These are phyloP conservation scores for Beta macrorhiza DNA, from an alignment of 179 eudicot species.

Conservation along the genomic window DNA sequence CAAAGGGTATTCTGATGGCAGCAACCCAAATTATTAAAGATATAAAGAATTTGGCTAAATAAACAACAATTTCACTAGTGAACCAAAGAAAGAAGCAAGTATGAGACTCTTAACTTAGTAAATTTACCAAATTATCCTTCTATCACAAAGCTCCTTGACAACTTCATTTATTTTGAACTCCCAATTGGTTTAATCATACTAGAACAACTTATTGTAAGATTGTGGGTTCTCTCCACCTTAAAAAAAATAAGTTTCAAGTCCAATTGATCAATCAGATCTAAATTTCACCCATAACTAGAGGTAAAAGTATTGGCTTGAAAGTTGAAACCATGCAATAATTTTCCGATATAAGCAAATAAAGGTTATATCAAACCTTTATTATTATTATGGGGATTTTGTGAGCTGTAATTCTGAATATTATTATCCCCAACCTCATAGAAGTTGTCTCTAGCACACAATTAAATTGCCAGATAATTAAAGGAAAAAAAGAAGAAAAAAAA, in stretches of 20 bases:
- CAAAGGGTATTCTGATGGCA: slow-evolving; percentile 14
- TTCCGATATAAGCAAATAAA: too few relatives aligned
- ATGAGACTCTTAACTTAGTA: too few relatives aligned
- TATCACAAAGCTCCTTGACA: not conserved
- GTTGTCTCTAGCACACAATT: not conserved
- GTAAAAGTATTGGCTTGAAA: too few relatives aligned
- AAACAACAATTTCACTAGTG: not conserved
- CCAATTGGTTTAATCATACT: not conserved
- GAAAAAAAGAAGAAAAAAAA: not conserved
- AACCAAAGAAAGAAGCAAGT: too few relatives aligned
- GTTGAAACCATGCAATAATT: too few relatives aligned
- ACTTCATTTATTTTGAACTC: not conserved
- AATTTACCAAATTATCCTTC: too few relatives aligned
- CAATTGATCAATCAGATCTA: too few relatives aligned
- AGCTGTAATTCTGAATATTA: not conserved
- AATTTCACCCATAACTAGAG: too few relatives aligned
- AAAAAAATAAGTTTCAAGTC: too few relatives aligned
- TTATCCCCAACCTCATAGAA: not conserved
- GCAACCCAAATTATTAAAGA: not conserved
- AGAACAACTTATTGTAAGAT: too few relatives aligned
- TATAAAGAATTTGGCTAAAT: not conserved
- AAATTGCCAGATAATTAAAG: not conserved
- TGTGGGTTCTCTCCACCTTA: too few relatives aligned
- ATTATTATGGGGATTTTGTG: not conserved
- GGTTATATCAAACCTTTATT: too few relatives aligned